Base-by-base conservation (phyloP, 306 rosid species). In the Fagus sylvatica region DNA sequence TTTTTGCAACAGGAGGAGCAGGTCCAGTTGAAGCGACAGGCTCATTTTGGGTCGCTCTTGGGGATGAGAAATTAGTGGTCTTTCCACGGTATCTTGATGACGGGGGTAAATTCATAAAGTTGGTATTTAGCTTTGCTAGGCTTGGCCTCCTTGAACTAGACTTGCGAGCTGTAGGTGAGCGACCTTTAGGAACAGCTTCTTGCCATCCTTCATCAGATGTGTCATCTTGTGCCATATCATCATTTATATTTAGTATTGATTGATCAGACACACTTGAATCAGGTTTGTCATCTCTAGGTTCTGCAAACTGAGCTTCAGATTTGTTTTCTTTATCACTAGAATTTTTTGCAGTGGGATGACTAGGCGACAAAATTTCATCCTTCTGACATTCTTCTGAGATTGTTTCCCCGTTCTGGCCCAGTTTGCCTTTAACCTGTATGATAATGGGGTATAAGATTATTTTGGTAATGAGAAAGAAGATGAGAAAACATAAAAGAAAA, bases 121-220 rank as follows among this genome's bases (percentile, higher is more conserved):
- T 92, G 2, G 97, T 91, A 74, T 92, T 91, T 56, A 95, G 67
- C 88, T 95, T 95, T 79, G 93, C 93, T 33, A 95, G 86, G 86
- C 92, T 95, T 57, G 98, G 97, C 79, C 98, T 89, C 88, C 87
- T 89, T 11, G 98, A 88, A 49, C 94, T 85, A 72, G 90, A 77
- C 87, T 95, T 95, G 78, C 96, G 93, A 64, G 89, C 89, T n/a
- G 85, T 68, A 53, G 80, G 84, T 62, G 95, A 91, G 49, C 98
- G 97, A 30, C 97, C 87, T 81, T 92, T 95, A 32, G 98, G 96
- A 81, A 91, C 92, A 67, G 98, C 98, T 82, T 95, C 98, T 84
- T 92, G 98, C 98, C 98, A 95, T 80, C 98, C 98, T 89, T 85
- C 98, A 81, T 88, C 96, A 12, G 93, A 89, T 83, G 71, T 80